Evolutionary conservation across 352 stramenopile genomes (phyloP).

Genomic region (Globisporangium splendens): DNA sequence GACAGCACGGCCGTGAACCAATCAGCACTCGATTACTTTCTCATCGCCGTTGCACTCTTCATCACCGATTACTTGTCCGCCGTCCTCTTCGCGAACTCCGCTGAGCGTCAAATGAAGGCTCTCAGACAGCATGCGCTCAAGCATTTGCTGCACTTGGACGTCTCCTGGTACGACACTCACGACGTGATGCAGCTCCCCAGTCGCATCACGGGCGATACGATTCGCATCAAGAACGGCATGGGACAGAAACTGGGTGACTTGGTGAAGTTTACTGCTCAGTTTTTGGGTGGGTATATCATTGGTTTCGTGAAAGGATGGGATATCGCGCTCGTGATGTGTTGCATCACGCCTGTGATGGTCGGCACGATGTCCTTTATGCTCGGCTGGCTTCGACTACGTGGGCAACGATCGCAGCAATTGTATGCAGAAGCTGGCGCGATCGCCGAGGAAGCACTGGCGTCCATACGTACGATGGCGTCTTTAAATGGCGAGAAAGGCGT

Average conservation of each 20-base stretch:
- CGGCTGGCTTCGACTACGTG: conserved; percentile 12
- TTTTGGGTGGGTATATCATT: conserved; percentile 37
- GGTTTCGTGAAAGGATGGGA: conserved; percentile 45
- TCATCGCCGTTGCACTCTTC: conserved; percentile 32
- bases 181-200: conserved; percentile 40
- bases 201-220: conserved; percentile 41
- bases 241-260: conserved; percentile 44
- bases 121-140: conserved; percentile 26
- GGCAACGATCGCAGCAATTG: conserved; percentile 28
- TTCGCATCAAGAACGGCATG: conserved; percentile 60
- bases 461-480: conserved; percentile 51
- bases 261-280: conserved; percentile 31
- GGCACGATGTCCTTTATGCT: conserved; percentile 33
- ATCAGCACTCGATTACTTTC: conserved; percentile 23
- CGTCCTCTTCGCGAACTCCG: conserved; percentile 21
- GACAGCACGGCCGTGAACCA: conserved; percentile 21
- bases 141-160: conserved; percentile 49
- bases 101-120: conserved; percentile 45
- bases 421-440: conserved; percentile 46
- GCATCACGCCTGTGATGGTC: conserved; percentile 36
- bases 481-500: conserved; percentile 37
- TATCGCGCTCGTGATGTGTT: conserved; percentile 39
- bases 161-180: conserved; percentile 46
- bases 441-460: conserved; percentile 56
- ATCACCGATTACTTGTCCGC: conserved; percentile 27